Conservation (phyloP, 208 protist genomes). For the Eutreptiella sp. region DNA sequence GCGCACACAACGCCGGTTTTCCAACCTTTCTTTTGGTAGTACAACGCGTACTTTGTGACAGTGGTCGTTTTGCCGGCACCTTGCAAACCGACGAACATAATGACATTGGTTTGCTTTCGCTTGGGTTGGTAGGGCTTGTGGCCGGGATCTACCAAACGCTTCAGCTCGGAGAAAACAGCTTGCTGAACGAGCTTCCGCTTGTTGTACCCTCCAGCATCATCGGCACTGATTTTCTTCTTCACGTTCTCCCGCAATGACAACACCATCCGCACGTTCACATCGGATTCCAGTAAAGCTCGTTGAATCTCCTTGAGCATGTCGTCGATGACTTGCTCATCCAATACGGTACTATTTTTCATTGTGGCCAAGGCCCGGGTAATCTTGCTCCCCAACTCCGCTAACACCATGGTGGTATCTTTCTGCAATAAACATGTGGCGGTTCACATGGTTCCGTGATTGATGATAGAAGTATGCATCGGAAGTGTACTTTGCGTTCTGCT, state of each 20-base stretch:
- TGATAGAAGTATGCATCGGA: too few species aligned
- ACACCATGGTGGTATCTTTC: conserved; percentile 79
- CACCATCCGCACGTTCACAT: conserved; percentile 92
- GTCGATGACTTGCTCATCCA: conserved; percentile 89
- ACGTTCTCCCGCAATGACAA: conserved; percentile 84
- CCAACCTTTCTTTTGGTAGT: conserved; percentile 89
- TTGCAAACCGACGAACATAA: conserved; percentile 99
- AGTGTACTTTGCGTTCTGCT: too few species aligned
- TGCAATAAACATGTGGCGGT: too few species aligned
- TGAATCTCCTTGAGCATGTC: conserved; percentile 89
- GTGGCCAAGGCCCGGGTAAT: conserved; percentile 82
- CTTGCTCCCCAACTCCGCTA: conserved; percentile 82
- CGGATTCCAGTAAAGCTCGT: conserved; percentile 86
- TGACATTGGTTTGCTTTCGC: conserved; percentile 92
- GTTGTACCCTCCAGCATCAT: conserved; percentile 87
- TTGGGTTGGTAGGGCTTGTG: conserved; percentile 85
- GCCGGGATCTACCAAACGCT: conserved; percentile 92
- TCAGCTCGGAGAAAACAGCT: conserved; percentile 89
- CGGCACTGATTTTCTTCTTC: conserved; percentile 77
- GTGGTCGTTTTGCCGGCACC: conserved; percentile 96
- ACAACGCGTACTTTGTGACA: conserved; percentile 93
- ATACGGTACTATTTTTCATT: conserved; percentile 77
- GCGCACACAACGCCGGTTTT: conserved; percentile 94
- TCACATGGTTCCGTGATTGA: too few species aligned
- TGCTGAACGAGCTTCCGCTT: conserved; percentile 91